Conservation (phyloP, 2,329 filamentous ascomycete genomes). For the Xylaria sp. region DNA sequence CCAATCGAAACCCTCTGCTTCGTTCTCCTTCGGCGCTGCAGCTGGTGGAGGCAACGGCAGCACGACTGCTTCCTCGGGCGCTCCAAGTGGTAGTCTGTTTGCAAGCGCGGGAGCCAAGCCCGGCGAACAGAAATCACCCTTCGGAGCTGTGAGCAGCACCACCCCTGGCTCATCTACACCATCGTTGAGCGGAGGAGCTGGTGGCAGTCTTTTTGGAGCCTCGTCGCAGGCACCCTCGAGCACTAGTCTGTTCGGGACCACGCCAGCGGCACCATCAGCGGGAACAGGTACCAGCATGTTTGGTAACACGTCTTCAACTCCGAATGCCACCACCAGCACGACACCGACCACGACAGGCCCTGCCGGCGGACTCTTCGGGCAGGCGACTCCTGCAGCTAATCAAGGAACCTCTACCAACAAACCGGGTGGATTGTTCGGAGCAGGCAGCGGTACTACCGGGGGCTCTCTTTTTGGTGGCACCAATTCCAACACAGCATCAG, state of each 20-base stretch:
- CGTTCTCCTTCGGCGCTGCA: conserved; percentile 56
- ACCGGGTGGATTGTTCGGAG: conserved; percentile 42
- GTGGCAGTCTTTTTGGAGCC: conserved; percentile 43
- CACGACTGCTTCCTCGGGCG: conserved; percentile 39
- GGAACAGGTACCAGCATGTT: conserved; percentile 44
- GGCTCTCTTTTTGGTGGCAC: conserved; percentile 41
- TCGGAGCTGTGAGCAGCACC: conserved; percentile 41
- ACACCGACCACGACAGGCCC: conserved; percentile 41
- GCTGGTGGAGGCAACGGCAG: conserved; percentile 38
- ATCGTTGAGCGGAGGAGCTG: conserved; percentile 40
- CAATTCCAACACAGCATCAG: conserved; percentile 37
- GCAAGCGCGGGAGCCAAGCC: conserved; percentile 48
- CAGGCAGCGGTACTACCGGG: conserved; percentile 34
- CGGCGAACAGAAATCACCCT: conserved; percentile 47
- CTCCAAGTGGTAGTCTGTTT: conserved; percentile 48
- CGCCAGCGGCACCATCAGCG: conserved; percentile 43
- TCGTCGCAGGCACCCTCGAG: conserved; percentile 37
- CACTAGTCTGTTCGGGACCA: conserved; percentile 45
- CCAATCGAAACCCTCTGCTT: conserved; percentile 44
- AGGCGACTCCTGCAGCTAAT: conserved; percentile 39
- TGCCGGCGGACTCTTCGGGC: conserved; percentile 46
- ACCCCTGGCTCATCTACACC: conserved; percentile 42
- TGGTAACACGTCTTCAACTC: conserved; percentile 45
- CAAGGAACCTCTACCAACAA: conserved; percentile 40
- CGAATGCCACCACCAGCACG: conserved; percentile 42